Evolutionary conservation across 2,329 filamentous ascomycete genomes (phyloP), one percentile per base, ranked within the genome.

Genomic region (Salinomyces thailandicus): DNA sequence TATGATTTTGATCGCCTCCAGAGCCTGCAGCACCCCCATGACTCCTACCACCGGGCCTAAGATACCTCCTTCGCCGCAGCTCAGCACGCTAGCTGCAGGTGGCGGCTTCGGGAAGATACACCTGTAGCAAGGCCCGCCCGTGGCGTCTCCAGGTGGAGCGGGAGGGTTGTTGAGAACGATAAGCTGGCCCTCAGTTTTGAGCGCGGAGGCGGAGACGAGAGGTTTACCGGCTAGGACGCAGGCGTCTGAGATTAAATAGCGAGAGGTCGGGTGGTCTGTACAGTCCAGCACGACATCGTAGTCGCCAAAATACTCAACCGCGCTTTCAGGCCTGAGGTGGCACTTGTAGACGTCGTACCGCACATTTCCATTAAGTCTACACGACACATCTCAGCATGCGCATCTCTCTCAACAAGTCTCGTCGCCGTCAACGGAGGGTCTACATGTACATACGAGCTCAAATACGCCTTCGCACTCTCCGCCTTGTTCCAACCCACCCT

Each of bases 231-330:
- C 68, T 3, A 94, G 67, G 7, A 95, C 81, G 49, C 85, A 93
- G 12, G 82, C 75, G 55, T 98, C 91, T 0, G 85, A 94, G 46
- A 96, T 84, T 31, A 96, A 73, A 58, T 98, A 96, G 29, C 91
- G 82, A 0, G 85, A 84, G 1, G 84, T 81, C 0, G 91, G 89
- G 46, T 89, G 86, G 60, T 98, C 91, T 7, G 89, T 96, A 58
- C 91, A 98, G 60, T 98, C 91, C 9, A 98, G 75, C 2, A 96
- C 76, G 1, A 95, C 49, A 50, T 94, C 85, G 55, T 93, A 96
- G 3, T 66, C 50, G 0, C 67, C 62, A 38, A 93, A 74, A 27
- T 85, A 76, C 0, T 67, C 58, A 5, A 75, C 62, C 0, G 85
- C 82, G 35, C 81, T 83, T 40, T 75, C 63, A 0, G 85, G 71